Base-by-base conservation (phyloP, 148 eudicot species). In the Beta vulgaris region DNA sequence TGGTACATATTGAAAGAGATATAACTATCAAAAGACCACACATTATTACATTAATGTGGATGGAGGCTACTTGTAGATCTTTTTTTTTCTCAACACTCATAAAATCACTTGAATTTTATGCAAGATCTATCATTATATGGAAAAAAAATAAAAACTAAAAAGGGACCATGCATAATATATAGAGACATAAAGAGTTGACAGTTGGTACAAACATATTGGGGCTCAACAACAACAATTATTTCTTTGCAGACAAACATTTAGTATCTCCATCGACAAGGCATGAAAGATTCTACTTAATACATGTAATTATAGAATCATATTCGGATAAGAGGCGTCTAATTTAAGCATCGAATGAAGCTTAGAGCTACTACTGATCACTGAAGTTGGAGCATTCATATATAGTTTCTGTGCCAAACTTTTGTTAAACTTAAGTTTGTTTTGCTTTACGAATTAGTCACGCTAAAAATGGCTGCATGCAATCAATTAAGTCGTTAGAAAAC, bases 261-360 rank as follows among this genome's bases (percentile, higher is more conserved):
- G 68, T 63, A 63, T 63, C 40, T 7, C 43, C 4, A 18, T 35
- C 42, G 43, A 63, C 68, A 35, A 63, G 42, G 68, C 46, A 64
- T 64, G 68, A 7, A 64, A 64, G 29, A 36, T 64, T 18, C 39
- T 10, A 59, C 7, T 29, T 12, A 37, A 34, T 32, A 36, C 14
- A 64, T 36, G 44, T 36, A 37, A 10, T 46, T 8, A 2, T 32
- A 61, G 40, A 28, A 1, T 16, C 3, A 21, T 9, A 37, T 10
- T 21, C 6, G 25, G 1, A 57, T 2, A 64, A 29, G 29, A 64
- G 28, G 29, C 68, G 0, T 64, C 46, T 64, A 10, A 21, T 36
- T 64, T 36, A 64, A 64, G 46, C 44, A 9, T 19, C 23, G 43
- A 13, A 61, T 32, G 39, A 11, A 2, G 13, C 31, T 9, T 39